These are phyloP conservation scores for Clarireedia sp. DNA, from an alignment of 2,329 filamentous ascomycete genomes.

Conservation along the genomic window DNA sequence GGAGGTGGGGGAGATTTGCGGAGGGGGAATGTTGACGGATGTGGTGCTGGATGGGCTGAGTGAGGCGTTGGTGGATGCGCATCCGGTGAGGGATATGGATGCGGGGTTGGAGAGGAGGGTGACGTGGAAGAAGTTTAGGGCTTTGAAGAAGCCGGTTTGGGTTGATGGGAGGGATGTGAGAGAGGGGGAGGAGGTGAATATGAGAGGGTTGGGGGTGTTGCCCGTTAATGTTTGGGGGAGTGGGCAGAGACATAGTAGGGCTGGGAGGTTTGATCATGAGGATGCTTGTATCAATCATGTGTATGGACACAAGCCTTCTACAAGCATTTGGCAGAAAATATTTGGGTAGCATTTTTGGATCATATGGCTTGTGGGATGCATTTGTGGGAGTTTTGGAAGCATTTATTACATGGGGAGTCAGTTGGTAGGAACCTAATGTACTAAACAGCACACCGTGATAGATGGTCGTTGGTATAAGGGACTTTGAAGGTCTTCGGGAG, in stretches of 20 bases:
- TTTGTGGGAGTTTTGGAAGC: neutral
- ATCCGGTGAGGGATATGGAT: constrained; percentile 18
- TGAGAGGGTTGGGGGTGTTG: constrained; percentile 17
- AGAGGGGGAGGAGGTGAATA: constrained; percentile 10
- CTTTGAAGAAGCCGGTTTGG: constrained; percentile 15
- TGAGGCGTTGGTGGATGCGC: constrained; percentile 11
- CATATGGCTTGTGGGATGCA: neutral
- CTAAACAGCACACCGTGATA: too few species aligned
- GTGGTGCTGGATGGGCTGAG: constrained; percentile 16
- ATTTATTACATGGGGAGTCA: neutral
- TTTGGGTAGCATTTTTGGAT: constrained; percentile 8
- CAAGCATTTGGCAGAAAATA: constrained; percentile 1
- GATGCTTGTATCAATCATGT: constrained; percentile 20
- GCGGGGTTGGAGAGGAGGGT: constrained; percentile 20
- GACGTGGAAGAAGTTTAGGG: constrained; percentile 20
- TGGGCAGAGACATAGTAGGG: constrained; percentile 20
- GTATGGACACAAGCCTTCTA: constrained; percentile 4
- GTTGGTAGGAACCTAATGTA: neutral
- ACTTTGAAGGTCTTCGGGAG: too few species aligned
- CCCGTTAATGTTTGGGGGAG: constrained; percentile 21
- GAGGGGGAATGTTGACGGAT: constrained; percentile 21
- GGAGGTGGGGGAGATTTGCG: constrained; percentile 15
- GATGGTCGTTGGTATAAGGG: too few species aligned
- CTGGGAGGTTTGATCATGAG: constrained; percentile 12
- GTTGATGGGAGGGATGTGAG: constrained; percentile 9